Evolutionary conservation across 495 filamentous ascomycete genomes (phyloP), one percentile per base, ranked within the genome.

Genomic region (Talaromyces ruber): DNA sequence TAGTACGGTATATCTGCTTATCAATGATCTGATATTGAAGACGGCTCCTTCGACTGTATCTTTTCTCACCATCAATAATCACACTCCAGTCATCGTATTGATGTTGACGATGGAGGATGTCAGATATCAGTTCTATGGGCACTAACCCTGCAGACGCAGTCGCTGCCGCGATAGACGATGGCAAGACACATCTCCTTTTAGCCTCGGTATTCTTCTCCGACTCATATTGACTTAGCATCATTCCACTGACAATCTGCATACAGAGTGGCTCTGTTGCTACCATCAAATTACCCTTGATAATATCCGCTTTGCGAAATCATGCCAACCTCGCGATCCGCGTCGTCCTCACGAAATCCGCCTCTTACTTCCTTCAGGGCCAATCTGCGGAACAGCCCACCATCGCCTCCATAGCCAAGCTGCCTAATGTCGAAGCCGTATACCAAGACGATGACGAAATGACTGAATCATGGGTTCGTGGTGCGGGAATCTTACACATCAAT

Each of bases 121-220:
- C 26, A 25, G 12, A 57, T n/a, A 21, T 21, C 29, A 22, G 29
- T 22, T 57, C 54, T 25, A 18, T 24, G n/a, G 29, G 29, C 29
- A 57, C 12, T 14, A 57, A 34, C n/a, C 51, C 60, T 8, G 56
- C 52, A 29, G 59, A 39, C 18, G 25, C 37, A 11, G 62, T 63
- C 26, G 57, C 39, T 11, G 53, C 54, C 24, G 25, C 37, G 32
- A 30, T 69, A 26, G 62, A 80, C 22, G 89, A 94, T 67, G 74
- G 76, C 32, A 92, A 89, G 69, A 75, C 75, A 21, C 90, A 98
- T 71, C 81, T 97, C 16, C 84, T 97, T 21, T 83, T 97, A 50
- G 89, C 88, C 52, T 88, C 87, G 22, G 54, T 57, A 57, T 11
- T 72, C 84, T 1, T 80, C 97, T 47, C 43, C 18, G 18, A 21